phyloP scores from a whole-genome alignment of 441 rosid genomes.

The Pelargonium citronellum region DNA sequence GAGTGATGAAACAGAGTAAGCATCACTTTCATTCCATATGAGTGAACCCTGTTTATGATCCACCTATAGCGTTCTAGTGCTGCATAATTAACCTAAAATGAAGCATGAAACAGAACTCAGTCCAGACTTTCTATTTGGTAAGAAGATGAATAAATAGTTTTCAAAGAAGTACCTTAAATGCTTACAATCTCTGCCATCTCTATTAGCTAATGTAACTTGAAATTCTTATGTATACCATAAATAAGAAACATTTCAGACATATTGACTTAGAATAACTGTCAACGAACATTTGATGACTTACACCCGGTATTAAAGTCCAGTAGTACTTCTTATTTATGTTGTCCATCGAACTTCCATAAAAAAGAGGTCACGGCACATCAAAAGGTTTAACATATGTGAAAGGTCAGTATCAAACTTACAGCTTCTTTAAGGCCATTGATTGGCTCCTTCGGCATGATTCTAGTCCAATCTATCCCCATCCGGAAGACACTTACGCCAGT shows the following conservation, averaged over 20 bases:
- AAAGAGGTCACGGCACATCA: conserved; percentile 14
- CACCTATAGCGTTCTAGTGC: conserved; percentile 88
- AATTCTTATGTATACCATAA: not conserved
- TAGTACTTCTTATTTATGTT: not conserved
- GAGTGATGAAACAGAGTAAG: conserved; percentile 93
- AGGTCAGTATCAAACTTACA: conserved; percentile 42
- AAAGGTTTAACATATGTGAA: conserved; percentile 17
- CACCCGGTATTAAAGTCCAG: not conserved
- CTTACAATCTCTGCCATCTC: not conserved
- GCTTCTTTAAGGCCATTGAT: conserved; percentile 54
- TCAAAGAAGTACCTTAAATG: not conserved
- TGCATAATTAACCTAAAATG: conserved; percentile 71
- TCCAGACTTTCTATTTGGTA: not conserved
- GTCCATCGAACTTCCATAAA: conserved; percentile 13
- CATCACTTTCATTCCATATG: conserved; percentile 95
- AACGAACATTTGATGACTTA: not conserved
- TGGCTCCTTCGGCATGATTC: conserved; percentile 85
- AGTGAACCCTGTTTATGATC: conserved; percentile 69
- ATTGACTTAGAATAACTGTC: not conserved
- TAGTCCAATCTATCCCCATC: conserved; percentile 89
- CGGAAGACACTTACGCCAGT: conserved; percentile 77
- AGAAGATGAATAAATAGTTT: not conserved
- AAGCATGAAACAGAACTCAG: conserved; percentile 18
- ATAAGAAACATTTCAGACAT: not conserved
- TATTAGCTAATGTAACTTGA: not conserved